Evolutionary conservation across 768 basidiomycete species (phyloP).

Genomic region (Chalciporus pseudorubinellus): DNA sequence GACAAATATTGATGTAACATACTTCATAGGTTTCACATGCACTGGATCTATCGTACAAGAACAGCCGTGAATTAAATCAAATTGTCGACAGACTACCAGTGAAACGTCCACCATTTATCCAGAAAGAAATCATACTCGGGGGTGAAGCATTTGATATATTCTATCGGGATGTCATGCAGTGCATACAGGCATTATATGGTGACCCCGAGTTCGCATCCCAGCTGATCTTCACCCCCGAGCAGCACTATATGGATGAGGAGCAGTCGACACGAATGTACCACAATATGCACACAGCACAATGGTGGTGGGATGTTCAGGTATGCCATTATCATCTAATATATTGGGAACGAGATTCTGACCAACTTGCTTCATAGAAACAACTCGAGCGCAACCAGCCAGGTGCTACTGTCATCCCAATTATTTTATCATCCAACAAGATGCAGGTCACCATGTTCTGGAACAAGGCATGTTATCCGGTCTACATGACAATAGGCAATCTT

Average conservation of each 20-base stretch:
- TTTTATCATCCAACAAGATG: conserved; percentile 3
- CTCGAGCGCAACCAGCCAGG: conserved; percentile 12
- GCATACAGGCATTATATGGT: conserved; percentile 34
- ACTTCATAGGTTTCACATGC: conserved; percentile 6
- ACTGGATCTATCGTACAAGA: neutral
- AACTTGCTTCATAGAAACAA: conserved; percentile 1
- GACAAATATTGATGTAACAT: neutral
- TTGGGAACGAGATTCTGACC: neutral
- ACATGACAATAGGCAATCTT: no score
- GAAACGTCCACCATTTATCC: neutral
- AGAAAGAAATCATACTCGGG: conserved; percentile 13
- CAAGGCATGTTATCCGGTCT: no score
- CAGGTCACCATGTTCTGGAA: no score
- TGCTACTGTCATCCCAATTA: conserved; percentile 6
- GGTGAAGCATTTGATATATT: conserved; percentile 34
- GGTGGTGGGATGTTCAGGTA: conserved; percentile 54
- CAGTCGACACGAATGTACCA: conserved; percentile 29
- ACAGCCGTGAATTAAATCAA: neutral
- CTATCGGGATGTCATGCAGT: conserved; percentile 35
- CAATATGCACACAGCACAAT: conserved; percentile 47
- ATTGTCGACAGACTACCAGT: no score
- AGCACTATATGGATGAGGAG: conserved; percentile 34
- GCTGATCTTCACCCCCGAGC: conserved; percentile 36
- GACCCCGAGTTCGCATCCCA: conserved; percentile 33
- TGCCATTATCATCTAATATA: conserved; percentile 1